Percentiles rank a stretch among this genome's conserved stretches.
phyloP scores from a whole-genome alignment of 2,329 filamentous ascomycete species.

The Sarocladium brachiariae region DNA sequence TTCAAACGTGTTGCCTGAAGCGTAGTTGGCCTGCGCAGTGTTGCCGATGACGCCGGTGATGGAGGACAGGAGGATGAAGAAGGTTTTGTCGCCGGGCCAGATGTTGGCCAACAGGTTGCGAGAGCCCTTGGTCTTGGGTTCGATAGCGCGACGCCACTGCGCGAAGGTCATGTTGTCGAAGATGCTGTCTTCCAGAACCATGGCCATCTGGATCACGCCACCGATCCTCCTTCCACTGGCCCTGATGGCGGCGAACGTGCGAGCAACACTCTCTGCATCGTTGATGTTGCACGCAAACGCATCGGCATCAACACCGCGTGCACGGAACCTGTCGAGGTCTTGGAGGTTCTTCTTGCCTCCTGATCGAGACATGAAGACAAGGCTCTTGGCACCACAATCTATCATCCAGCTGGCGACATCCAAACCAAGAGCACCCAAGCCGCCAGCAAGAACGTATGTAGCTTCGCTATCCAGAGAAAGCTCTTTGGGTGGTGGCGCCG shows the following conservation, averaged over 20 bases:
- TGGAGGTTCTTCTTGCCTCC: slow-evolving; percentile 9
- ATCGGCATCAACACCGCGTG: slow-evolving; percentile 5
- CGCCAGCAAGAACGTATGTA: not conserved
- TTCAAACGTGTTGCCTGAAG: slow-evolving; percentile 28
- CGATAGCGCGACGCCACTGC: slow-evolving; percentile 12
- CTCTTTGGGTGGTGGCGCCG: not conserved
- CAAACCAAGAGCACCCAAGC: not conserved
- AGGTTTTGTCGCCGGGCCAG: not conserved
- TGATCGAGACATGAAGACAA: not conserved
- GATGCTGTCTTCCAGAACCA: slow-evolving; percentile 14
- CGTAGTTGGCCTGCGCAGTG: slow-evolving; percentile 27
- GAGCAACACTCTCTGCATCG: not conserved
- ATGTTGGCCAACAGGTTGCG: slow-evolving; percentile 13
- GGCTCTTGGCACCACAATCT: not conserved
- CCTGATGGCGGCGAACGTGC: slow-evolving; percentile 9
- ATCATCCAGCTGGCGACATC: not conserved
- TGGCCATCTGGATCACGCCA: slow-evolving; percentile 14
- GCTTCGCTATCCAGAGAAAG: not conserved
- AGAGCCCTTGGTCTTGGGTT: slow-evolving; percentile 14
- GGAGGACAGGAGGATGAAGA: slow-evolving; percentile 20
- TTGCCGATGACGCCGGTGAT: slow-evolving; percentile 22
- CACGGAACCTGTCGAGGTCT: slow-evolving; percentile 6
- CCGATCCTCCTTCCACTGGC: slow-evolving; percentile 3
- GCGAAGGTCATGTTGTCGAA: slow-evolving; percentile 16
- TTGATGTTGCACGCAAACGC: slow-evolving; percentile 12